phyloP scores from a whole-genome alignment of 1,284 basidiomycete species.

The Moesziomyces sp. region DNA sequence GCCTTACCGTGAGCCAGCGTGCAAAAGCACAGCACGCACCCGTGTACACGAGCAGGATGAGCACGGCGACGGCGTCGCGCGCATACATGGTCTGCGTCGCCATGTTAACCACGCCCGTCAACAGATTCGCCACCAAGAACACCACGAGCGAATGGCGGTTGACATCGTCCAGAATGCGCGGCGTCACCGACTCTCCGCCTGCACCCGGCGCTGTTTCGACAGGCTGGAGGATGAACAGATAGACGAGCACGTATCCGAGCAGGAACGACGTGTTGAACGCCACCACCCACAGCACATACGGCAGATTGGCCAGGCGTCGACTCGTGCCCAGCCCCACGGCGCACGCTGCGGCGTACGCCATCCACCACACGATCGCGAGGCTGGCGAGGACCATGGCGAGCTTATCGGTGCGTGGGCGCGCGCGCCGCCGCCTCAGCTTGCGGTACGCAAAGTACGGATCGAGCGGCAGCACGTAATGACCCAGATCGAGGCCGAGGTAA shows the following conservation, averaged over 20 bases:
- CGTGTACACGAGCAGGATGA: conserved; percentile 77
- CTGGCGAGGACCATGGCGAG: conserved; percentile 70
- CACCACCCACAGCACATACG: conserved; percentile 88
- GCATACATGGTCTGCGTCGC: conserved; percentile 84
- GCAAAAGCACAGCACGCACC: conserved; percentile 71
- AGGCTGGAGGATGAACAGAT: conserved; percentile 76
- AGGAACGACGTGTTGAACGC: conserved; percentile 91
- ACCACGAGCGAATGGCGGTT: conserved; percentile 83
- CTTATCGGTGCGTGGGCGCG: conserved; percentile 34
- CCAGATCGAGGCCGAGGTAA: conserved; percentile 83
- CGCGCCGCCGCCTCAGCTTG: conserved; percentile 7
- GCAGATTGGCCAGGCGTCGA: conserved; percentile 73
- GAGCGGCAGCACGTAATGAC: conserved; percentile 82
- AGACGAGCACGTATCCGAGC: conserved; percentile 81
- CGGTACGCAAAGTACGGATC: conserved; percentile 71
- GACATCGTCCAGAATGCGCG: conserved; percentile 79
- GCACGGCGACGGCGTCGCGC: conserved; percentile 73
- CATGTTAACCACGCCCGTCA: conserved; percentile 87
- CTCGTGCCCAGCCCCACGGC: conserved; percentile 27
- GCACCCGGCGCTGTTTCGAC: conserved; percentile 53
- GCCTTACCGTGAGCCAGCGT: conserved; percentile 6
- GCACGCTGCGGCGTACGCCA: conserved; percentile 69
- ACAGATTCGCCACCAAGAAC: conserved; percentile 88
- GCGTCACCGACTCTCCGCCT: conserved; percentile 56
- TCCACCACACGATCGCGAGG: conserved; percentile 84